Evolutionary conservation across 768 basidiomycete genomes (phyloP), one percentile per base, ranked within the genome.

Genomic region (Lactarius hengduanensis): DNA sequence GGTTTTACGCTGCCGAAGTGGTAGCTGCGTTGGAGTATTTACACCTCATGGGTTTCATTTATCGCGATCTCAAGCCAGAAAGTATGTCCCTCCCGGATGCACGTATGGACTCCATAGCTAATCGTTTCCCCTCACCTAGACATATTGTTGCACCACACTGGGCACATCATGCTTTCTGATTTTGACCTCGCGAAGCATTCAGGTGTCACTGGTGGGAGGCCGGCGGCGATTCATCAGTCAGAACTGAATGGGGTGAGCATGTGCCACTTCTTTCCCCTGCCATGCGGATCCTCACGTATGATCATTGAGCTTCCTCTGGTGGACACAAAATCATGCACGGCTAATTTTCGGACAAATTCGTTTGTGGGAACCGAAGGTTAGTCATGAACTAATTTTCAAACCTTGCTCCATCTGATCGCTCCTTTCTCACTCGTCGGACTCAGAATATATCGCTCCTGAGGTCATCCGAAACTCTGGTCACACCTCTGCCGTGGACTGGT

Each of bases 111-210:
- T 32, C 63, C 50, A 69, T 50, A 62, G 54, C 68, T 72, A 62
- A 65, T 62, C 32, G 66, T 69, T 43, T 69, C 63, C 67, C 65
- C 57, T 62, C 63, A 64, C 58, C 32, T 74, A 99, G 97, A 99
- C 77, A 99, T 99, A 74, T 82, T 99, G 20, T 81, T 99, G 59
- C 97, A 99, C 78, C 92, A 97, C 75, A 94, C 95, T 13, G 97
- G 97, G 20, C 97, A 99, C 78, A 98, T 99, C 73, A 98, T 98
- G 96, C 79, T 99, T 73, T 98, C 97, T 56, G 97, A 99, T 78
- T 99, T 99, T 78, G 97, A 99, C 80, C 84, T 99, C 40, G 96
- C 96, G 22, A 99, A 98, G 76, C 95, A 96, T 75, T 94, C 93
- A 45, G 89, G 83, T 62, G 92, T 92, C 71, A 88, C 87, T 28